Evolutionary conservation across 352 stramenopile genomes (phyloP), one percentile per base, ranked within the genome.

Genomic region (Phytophthora aleatoria): DNA sequence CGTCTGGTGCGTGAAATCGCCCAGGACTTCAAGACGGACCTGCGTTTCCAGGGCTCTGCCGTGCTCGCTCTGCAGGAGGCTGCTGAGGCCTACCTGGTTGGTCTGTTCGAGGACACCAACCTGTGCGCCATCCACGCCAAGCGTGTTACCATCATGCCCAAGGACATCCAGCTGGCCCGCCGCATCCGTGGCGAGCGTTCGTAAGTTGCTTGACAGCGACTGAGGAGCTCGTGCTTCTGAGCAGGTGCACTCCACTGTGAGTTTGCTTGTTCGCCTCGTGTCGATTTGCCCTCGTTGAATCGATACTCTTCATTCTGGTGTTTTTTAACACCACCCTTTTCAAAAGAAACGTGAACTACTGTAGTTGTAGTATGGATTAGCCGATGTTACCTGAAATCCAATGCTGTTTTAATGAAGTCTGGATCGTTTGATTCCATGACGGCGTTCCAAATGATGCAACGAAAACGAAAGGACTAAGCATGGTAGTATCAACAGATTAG

Each of bases 111-210:
- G 74, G 92, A 98, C 86, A 92, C 87, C 43, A 98, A 98, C 79
- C 72, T 97, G 50, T 98, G 91, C 79, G 90, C 91, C 2, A 96
- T 98, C 77, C 91, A 98, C 82, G 92, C 74, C 38, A 98, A 97
- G 79, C 81, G 81, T 76, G 91, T 98, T 9, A 98, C 91, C 1
- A 97, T 98, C 69, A 97, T 97, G 91, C 89, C 90, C 27, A 97
- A 97, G 77, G 92, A 98, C 78, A 97, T 98, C 61, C 92, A 98
- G 72, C 76, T 98, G 42, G 94, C 91, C 35, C 80, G 90, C 62
- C 87, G 93, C 66, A 97, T 97, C 69, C 85, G 93, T 79, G 93
- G 93, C 54, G 83, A 91, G 65, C 81, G 81, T 57, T 91, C 82
- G 57, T 91, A 89, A 88, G 69, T 73, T 75, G 50, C 15, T 53